Conservation (phyloP, 2,329 filamentous ascomycete species). For the Metarhizium brunneum region DNA sequence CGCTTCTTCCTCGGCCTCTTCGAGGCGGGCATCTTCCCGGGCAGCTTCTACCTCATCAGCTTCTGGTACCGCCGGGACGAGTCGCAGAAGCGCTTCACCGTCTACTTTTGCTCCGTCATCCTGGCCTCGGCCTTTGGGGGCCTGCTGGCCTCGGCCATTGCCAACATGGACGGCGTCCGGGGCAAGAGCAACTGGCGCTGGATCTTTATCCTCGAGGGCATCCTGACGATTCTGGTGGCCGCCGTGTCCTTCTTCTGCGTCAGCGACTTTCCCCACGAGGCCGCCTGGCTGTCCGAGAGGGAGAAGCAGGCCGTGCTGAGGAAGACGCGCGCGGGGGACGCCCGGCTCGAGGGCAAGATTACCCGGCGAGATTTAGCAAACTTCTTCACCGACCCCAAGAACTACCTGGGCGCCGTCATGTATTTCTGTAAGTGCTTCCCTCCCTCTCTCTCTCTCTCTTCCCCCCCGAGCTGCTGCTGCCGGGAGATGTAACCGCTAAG, state of each 20-base stretch:
- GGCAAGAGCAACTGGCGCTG: slow-evolving; percentile 34
- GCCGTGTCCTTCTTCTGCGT: slow-evolving; percentile 59
- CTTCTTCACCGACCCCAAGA: slow-evolving; percentile 73
- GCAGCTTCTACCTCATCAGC: slow-evolving; percentile 49
- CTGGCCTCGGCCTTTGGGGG: slow-evolving; percentile 59
- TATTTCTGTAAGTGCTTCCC: slow-evolving; percentile 28
- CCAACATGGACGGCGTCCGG: slow-evolving; percentile 50
- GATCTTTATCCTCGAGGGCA: slow-evolving; percentile 40
- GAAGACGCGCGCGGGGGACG: slow-evolving; percentile 36
- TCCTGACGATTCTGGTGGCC: slow-evolving; percentile 56
- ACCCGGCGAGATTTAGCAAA: slow-evolving; percentile 33
- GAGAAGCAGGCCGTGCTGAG: slow-evolving; percentile 34
- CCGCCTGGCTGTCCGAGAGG: slow-evolving; percentile 53
- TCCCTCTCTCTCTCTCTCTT: slow-evolving; percentile 8
- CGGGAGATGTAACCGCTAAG: not conserved
- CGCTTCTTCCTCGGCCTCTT: slow-evolving; percentile 14
- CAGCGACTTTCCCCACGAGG: slow-evolving; percentile 66
- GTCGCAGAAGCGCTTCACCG: slow-evolving; percentile 34
- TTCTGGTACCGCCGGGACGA: slow-evolving; percentile 48
- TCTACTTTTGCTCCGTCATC: slow-evolving; percentile 63
- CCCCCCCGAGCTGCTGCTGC: not conserved
- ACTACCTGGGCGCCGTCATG: slow-evolving; percentile 35
- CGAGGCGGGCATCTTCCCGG: slow-evolving; percentile 39
- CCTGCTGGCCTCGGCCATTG: slow-evolving; percentile 56
- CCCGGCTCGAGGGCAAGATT: slow-evolving; percentile 22